These are phyloP conservation scores for Trametes cinnabarina DNA, from an alignment of 768 basidiomycete genomes.

Conservation along the genomic window DNA sequence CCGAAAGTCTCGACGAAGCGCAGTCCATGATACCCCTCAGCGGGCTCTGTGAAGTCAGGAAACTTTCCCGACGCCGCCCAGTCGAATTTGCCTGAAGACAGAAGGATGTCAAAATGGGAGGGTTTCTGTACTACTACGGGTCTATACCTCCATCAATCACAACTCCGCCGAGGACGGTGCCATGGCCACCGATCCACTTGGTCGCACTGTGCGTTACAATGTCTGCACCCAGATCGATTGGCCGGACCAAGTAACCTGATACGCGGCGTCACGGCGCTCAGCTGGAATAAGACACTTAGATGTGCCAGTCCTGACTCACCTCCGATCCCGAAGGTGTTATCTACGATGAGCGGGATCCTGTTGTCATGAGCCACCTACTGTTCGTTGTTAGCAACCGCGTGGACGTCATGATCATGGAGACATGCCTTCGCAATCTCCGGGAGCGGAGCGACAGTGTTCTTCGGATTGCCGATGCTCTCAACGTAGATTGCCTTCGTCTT, in stretches of 20 bases:
- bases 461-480: conserved; percentile 78
- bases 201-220: conserved; percentile 79
- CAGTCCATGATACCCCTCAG: conserved; percentile 76
- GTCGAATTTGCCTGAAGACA: conserved; percentile 60
- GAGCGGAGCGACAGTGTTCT: conserved; percentile 64
- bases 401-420: neutral
- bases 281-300: neutral
- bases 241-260: conserved; percentile 56
- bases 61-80: conserved; percentile 68
- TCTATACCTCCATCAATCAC: conserved; percentile 64
- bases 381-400: neutral
- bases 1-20: conserved; percentile 68
- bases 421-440: conserved; percentile 64
- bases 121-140: neutral
- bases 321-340: conserved; percentile 78
- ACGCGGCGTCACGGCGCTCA: neutral
- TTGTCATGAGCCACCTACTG: conserved; percentile 64
- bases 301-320: conserved; percentile 28
- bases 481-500: conserved; percentile 76
- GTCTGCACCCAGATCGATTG: conserved; percentile 75
- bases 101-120: neutral
- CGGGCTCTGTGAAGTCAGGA: conserved; percentile 70
- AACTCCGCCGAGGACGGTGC: conserved; percentile 76
- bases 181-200: conserved; percentile 85
- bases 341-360: conserved; percentile 75